A percentile compares a stretch with the other conserved stretches of the same genome.
These are phyloP conservation scores for Saccharomyces pastorianus DNA, from an alignment of 1,139 yeast genomes.

Conservation along the genomic window DNA sequence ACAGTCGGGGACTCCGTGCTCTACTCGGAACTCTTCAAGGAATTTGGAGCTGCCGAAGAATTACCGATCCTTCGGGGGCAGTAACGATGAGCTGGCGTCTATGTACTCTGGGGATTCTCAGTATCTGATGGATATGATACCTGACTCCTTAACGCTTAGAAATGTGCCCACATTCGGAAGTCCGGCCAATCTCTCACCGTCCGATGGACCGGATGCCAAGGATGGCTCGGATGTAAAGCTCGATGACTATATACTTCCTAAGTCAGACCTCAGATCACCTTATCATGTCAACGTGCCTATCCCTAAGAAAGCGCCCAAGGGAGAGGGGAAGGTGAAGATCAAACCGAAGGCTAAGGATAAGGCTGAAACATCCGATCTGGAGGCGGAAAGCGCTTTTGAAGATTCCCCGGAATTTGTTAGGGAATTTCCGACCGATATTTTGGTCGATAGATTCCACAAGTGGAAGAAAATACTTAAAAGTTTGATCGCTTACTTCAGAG, in stretches of 20 bases:
- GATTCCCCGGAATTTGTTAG: constrained; percentile 15
- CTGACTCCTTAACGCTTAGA: constrained; percentile 15
- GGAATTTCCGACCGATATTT: constrained; percentile 33
- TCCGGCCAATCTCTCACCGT: neutral
- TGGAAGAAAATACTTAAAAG: constrained; percentile 65
- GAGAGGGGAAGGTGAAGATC: neutral
- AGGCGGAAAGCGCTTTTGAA: constrained; percentile 1
- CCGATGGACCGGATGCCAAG: neutral
- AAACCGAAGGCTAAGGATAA: neutral
- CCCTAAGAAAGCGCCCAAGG: constrained; percentile 13
- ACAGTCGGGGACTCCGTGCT: neutral
- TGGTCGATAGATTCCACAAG: constrained; percentile 47
- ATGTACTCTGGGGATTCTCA: constrained; percentile 17
- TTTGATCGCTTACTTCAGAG: constrained; percentile 50
- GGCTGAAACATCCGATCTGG: constrained; percentile 5
- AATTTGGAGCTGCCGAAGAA: constrained; percentile 9
- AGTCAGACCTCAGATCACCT: constrained; percentile 30
- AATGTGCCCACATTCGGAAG: constrained; percentile 1
- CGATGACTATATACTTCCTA: constrained; percentile 21
- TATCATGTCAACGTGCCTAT: constrained; percentile 30
- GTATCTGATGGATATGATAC: constrained; percentile 20
- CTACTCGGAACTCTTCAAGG: neutral
- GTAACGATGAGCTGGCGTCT: constrained; percentile 14
- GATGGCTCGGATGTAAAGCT: neutral
- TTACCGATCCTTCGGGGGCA: constrained; percentile 4